Evolutionary conservation across 2,329 filamentous ascomycete genomes (phyloP), one percentile per base, ranked within the genome.

Genomic region (Neobulgaria alba): DNA sequence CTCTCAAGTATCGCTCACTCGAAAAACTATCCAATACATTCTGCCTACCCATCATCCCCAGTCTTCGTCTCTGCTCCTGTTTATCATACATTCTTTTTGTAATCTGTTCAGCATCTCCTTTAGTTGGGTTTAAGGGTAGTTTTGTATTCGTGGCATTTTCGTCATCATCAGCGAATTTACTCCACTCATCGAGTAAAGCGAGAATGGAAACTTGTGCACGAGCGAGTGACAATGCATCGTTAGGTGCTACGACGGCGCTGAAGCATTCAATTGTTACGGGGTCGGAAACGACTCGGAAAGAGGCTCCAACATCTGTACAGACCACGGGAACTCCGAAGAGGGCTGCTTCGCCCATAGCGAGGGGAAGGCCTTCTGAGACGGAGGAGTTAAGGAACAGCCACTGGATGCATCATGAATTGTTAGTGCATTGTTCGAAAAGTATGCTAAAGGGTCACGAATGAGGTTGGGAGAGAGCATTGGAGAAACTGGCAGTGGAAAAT

Each of bases 201-300:
- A 82, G 65, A 49, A 81, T 67, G 41, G 72, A 72, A 47, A 82
- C 72, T 51, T 82, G 77, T 0, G 77, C 77, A 17, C 71, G 65
- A 1, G 77, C 77, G 1, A 82, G 64, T 3, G 72, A 69, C 29
- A 68, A 67, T 3, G 76, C 68, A 55, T 82, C 77, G 50, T 81
- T 81, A 2, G 77, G 77, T 10, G 77, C 72, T 2, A 81, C 75
- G 4, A 81, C 73, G 42, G 75, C 76, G 47, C 73, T 76, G 61
- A 75, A 81, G 3, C 67, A 63, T 49, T 51, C 54, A n/a, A 63
- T 66, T 33, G 66, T 64, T 36, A 69, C 66, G 0, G 67, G 69
- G 46, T 75, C 70, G 0, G 71, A 75, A n/a, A 76, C 61, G 0
- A 76, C 71, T 18, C 71, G 64, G 2, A 72, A 64, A 2, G 71